Base-by-base conservation (phyloP, 1,284 basidiomycete genomes). In the Stereum hirsutum region DNA sequence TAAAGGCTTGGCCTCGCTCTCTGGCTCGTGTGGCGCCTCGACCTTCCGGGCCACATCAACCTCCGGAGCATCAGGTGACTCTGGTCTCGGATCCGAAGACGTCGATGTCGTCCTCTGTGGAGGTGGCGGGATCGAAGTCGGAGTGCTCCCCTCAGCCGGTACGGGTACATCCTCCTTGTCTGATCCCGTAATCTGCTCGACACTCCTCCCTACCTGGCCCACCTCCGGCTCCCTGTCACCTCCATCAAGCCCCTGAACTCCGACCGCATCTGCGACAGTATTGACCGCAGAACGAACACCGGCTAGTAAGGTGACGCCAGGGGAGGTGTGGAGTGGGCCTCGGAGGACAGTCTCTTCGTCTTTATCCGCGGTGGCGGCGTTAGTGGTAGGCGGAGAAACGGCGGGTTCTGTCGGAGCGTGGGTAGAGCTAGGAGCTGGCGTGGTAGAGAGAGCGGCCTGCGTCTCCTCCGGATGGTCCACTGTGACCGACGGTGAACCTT, bases 181-280 rank as follows among this genome's bases (percentile, higher is more conserved):
- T n/a, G n/a, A n/a, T n/a, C n/a, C n/a, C n/a, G n/a, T n/a, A n/a
- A n/a, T n/a, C n/a, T n/a, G n/a, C n/a, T n/a, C n/a, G n/a, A n/a
- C n/a, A 11, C 36, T 43, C 23, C 45, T 41, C 5, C 40, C 46
- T 21, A 45, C 46, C 15, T 46, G 32, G 7, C 34, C 47, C 12
- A 50, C 39, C 28, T 50, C 51, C 26, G 40, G 35, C 23, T 56
- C 48, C 5, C 40, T 42, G 36, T 49, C 52, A 27, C 37, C 38
- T 6, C n/a, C 26, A 15, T 24, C 5, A 19, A n/a, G 39, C 4
- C 17, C 33, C 20, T 37, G 39, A 5, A 37, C 8, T 35, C 45
- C 47, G 3, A 41, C 23, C 19, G 24, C 33, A 21, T 34, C 32
- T 14, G 27, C 19, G 17, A 4, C 34, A 5, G 23, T 6, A 12